phyloP scores from a whole-genome alignment of 345 rosid species.

The Psidium guajava region DNA sequence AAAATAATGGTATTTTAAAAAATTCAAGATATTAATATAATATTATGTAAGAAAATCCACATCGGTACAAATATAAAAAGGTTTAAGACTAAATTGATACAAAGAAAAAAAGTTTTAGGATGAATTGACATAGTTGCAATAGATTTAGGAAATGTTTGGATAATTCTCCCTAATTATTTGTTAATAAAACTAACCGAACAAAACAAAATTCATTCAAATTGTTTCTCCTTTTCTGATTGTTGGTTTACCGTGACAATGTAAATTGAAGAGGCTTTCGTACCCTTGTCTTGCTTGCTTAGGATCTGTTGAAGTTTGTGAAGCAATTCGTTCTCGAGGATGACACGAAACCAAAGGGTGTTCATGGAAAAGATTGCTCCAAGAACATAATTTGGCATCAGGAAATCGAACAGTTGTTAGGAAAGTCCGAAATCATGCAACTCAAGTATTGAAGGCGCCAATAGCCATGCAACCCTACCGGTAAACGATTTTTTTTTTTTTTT shows the following conservation, averaged over 20 bases:
- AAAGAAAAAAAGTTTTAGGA: too few species aligned
- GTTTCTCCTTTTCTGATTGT: background rate
- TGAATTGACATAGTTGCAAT: too few species aligned
- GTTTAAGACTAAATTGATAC: too few species aligned
- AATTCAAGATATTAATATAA: too few species aligned
- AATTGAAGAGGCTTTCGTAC: background rate
- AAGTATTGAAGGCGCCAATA: background rate
- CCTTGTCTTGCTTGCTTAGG: slow-evolving; percentile 2
- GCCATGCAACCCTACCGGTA: too few species aligned
- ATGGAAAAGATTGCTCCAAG: slow-evolving; percentile 17
- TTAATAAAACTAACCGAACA: background rate
- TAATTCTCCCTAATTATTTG: too few species aligned
- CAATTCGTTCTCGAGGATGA: slow-evolving; percentile 29
- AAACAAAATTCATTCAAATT: background rate
- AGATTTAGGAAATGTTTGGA: too few species aligned
- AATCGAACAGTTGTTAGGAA: background rate
- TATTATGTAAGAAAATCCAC: too few species aligned
- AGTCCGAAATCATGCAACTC: background rate
- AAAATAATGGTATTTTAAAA: too few species aligned
- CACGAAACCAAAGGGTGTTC: slow-evolving; percentile 21
- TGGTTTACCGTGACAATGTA: background rate
- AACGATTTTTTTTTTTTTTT: too few species aligned
- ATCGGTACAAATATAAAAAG: too few species aligned
- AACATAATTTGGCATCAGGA: slow-evolving; percentile 25
- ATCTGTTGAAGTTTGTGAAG: slow-evolving; percentile 23